Base-by-base conservation (phyloP, 179 eudicot species). In the Drosera spatulata region DNA sequence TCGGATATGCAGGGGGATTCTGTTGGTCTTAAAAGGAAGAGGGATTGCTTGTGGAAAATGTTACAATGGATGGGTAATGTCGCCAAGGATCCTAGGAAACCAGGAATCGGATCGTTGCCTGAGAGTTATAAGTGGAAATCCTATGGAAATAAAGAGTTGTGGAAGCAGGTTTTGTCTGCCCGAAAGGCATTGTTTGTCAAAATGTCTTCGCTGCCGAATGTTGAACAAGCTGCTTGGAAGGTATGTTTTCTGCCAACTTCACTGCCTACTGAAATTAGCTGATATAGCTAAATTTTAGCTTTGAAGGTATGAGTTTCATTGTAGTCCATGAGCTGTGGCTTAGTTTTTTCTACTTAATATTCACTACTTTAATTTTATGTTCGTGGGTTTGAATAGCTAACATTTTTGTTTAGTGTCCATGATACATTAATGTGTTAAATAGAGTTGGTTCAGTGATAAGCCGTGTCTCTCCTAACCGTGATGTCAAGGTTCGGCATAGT, bases 101-200 rank as follows among this genome's bases (percentile, higher is more conserved):
- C 72, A 39, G 73, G 61, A 51, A 59, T 81, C 57, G 95, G 81
- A 39, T 56, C 62, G 8, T 65, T 93, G 65, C 97, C 97, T 4
- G 85, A 83, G 60, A 70, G 74, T 55, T 61, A 70, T 38, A 77
- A 75, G 72, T 89, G 93, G 95, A 81, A 77, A 63, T 39, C n/a
- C 10, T 72, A 70, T 68, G 84, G 87, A 10, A 58, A 51, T 60
- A 85, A 89, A 50, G 58, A 69, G 40, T 55, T 49, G 11, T 84
- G 95, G 99, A 86, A 90, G 82, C 93, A 80, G 80, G 79, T 79
- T 53, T 64, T 93, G 61, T 60, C 68, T 61, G 80, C 73, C 41
- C 83, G 99, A 14, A 75, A 80, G 62, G 75, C 82, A 43, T 68
- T 85, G 75, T 73, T 79, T 70, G 56, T 69, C 66, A 78, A 76